A percentile compares a stretch with the other conserved stretches of the same genome.
These are phyloP conservation scores for Cocos nucifera DNA, from an alignment of 176 grass and related monocot genomes.

Conservation along the genomic window DNA sequence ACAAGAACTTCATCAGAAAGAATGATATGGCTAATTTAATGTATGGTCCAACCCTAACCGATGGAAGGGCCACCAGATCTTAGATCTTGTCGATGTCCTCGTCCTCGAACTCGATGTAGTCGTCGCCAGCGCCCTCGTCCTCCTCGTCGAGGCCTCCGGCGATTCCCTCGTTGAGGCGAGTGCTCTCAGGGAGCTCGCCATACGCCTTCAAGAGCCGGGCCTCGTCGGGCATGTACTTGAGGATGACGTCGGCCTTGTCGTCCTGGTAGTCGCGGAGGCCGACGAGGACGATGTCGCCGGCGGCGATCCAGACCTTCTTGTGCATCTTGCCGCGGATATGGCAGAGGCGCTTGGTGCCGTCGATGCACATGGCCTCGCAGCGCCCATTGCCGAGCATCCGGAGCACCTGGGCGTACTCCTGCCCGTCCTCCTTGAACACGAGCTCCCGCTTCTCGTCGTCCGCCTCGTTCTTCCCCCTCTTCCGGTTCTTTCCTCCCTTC, in stretches of 20 bases:
- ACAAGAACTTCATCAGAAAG: no score
- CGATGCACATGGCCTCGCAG: conserved; percentile 19
- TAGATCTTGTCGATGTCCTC: conserved; percentile 21
- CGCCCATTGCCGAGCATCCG: conserved; percentile 23
- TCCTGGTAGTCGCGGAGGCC: conserved; percentile 22
- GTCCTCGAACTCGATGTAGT: conserved; percentile 20
- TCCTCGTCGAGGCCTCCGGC: conserved; percentile 14
- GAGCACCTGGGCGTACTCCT: conserved; percentile 21
- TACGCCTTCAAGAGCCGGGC: no score
- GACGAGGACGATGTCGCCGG: conserved; percentile 16
- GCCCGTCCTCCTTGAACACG: conserved; percentile 18
- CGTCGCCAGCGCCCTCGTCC: conserved; percentile 6
- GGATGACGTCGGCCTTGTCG: conserved; percentile 22
- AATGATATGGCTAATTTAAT: no score
- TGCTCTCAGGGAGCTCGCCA: no score
- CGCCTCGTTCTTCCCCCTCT: conserved; percentile 20
- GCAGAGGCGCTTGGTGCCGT: conserved; percentile 18
- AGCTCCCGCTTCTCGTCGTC: conserved; percentile 21
- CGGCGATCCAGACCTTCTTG: conserved; percentile 20
- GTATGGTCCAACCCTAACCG: no score
- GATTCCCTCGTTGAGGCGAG: conserved; percentile 19
- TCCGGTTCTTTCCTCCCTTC: conserved; percentile 20
- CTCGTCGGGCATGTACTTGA: no score
- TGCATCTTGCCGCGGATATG: conserved; percentile 21
- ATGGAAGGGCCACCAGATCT: neutral